phyloP scores from a whole-genome alignment of 495 filamentous ascomycete species.

The Annulohypoxylon moriforme region DNA sequence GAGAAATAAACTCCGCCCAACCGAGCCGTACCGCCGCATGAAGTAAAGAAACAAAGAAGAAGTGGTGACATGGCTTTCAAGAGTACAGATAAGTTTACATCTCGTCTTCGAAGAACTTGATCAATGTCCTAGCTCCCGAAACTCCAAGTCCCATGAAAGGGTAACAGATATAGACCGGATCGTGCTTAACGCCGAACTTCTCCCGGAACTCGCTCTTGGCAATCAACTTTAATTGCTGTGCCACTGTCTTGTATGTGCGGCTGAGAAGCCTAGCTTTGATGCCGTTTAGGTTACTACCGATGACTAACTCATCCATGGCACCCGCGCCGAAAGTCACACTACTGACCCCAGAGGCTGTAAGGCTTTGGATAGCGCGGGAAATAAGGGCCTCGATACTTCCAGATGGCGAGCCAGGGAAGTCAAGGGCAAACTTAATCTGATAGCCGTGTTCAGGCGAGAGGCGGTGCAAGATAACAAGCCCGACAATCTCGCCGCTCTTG shows the following conservation, averaged over 20 bases:
- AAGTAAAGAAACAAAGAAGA: constrained; percentile 11
- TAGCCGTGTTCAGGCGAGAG: constrained; percentile 80
- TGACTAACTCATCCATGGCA: constrained; percentile 71
- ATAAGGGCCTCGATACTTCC: constrained; percentile 85
- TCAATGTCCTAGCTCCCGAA: constrained; percentile 76
- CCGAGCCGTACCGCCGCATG: not conserved
- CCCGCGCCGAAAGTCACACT: constrained; percentile 84
- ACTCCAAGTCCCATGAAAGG: constrained; percentile 82
- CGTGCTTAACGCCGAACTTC: constrained; percentile 82
- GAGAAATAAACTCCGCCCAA: constrained; percentile 7
- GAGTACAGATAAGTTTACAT: constrained; percentile 41
- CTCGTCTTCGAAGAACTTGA: constrained; percentile 87
- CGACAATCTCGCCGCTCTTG: constrained; percentile 72
- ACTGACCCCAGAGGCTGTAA: constrained; percentile 70
- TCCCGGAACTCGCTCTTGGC: constrained; percentile 88
- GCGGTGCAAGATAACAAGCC: constrained; percentile 78
- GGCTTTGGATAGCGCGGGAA: constrained; percentile 76
- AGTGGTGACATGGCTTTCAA: not conserved
- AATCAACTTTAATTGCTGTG: constrained; percentile 79
- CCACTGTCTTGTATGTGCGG: constrained; percentile 80
- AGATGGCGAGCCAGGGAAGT: constrained; percentile 81
- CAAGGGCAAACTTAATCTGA: constrained; percentile 89
- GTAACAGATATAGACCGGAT: constrained; percentile 84
- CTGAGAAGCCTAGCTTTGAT: constrained; percentile 77
- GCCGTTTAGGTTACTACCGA: constrained; percentile 80